These are phyloP conservation scores for Aspergillus sp. DNA, from an alignment of 2,329 filamentous ascomycete species.

Conservation along the genomic window DNA sequence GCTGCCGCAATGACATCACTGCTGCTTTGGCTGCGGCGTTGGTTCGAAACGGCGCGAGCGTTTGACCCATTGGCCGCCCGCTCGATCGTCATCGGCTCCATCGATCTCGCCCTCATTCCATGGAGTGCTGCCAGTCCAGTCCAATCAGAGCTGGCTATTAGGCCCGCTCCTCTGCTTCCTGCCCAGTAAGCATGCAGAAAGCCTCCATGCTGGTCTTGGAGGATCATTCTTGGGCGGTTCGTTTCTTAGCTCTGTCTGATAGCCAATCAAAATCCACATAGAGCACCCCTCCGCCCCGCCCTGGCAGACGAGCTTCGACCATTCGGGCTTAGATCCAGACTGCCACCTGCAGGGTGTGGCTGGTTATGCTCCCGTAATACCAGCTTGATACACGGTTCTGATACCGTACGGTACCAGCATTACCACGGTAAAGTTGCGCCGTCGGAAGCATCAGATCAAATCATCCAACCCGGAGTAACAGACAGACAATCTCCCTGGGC, in stretches of 20 bases:
- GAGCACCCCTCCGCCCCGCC: no score
- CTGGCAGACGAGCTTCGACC: no score
- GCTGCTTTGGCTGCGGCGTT: neutral
- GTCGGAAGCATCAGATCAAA: no score
- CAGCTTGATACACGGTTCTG: no score
- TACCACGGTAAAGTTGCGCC: no score
- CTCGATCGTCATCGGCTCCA: constrained; percentile 29
- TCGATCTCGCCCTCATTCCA: constrained; percentile 24
- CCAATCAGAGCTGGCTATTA: constrained; percentile 14
- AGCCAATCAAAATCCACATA: no score
- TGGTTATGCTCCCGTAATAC: no score
- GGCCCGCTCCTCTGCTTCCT: constrained; percentile 10
- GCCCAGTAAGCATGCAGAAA: constrained; percentile 19
- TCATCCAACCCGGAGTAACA: neutral
- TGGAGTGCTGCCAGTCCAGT: constrained; percentile 11
- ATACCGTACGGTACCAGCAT: no score
- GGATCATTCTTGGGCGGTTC: no score
- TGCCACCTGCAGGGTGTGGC: no score
- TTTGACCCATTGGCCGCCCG: constrained; percentile 19
- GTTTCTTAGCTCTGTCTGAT: no score
- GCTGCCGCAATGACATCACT: constrained; percentile 24
- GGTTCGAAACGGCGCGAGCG: constrained; percentile 22
- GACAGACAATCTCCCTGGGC: neutral
- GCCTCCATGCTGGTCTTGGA: constrained; percentile 13
- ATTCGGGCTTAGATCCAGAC: no score